A percentile compares a stretch with the other conserved stretches of the same genome.
Conservation (phyloP, 306 rosid species). For the Morella rubra region DNA sequence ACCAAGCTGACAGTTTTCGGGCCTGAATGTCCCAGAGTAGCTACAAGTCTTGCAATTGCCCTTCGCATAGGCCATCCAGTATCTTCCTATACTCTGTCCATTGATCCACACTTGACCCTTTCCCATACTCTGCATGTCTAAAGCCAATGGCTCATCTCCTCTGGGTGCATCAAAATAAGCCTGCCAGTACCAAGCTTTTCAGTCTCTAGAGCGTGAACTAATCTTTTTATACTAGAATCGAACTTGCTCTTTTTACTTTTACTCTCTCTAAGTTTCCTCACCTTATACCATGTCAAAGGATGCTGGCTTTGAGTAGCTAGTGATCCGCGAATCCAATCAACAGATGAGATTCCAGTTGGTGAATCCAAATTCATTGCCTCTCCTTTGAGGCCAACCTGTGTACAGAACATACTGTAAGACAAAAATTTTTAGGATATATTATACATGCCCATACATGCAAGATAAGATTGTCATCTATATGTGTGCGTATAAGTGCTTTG, state of each 20-base stretch:
- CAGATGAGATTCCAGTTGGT: slow-evolving; percentile 58
- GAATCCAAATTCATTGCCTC: slow-evolving; percentile 77
- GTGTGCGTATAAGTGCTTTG: not conserved
- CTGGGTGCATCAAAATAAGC: slow-evolving; percentile 74
- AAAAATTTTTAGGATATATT: not conserved
- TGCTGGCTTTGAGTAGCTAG: slow-evolving; percentile 46
- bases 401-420: slow-evolving; percentile 16
- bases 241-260: not conserved
- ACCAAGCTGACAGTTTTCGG: slow-evolving; percentile 59
- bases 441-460: not conserved
- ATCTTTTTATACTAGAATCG: not conserved
- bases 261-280: slow-evolving; percentile 21
- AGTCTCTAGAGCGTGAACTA: slow-evolving; percentile 9
- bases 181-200: slow-evolving; percentile 42
- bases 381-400: slow-evolving; percentile 86
- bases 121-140: slow-evolving; percentile 90
- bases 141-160: slow-evolving; percentile 75
- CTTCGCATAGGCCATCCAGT: slow-evolving; percentile 88
- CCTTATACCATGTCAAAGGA: slow-evolving; percentile 90
- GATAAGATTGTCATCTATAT: not conserved
- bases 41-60: slow-evolving; percentile 66
- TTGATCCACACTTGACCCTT: slow-evolving; percentile 99
- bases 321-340: slow-evolving; percentile 67
- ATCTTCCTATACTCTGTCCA: slow-evolving; percentile 93
- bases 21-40: slow-evolving; percentile 72